These are phyloP conservation scores for Mrakia hoshinonis DNA, from an alignment of 768 basidiomycete genomes.

Conservation along the genomic window DNA sequence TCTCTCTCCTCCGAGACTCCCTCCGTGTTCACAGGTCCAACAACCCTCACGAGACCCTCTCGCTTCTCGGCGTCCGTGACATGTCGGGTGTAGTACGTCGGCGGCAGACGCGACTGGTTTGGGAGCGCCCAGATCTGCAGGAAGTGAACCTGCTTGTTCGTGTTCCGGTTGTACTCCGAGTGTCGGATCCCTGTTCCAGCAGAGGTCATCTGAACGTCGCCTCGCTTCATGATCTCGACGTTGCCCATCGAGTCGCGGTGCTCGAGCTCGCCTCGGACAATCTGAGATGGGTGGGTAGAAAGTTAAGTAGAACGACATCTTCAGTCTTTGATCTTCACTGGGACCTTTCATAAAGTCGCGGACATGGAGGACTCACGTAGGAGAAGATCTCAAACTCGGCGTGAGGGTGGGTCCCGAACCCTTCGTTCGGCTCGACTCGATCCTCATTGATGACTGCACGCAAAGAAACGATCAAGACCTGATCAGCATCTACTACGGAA, in stretches of 20 bases:
- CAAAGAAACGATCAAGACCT: neutral
- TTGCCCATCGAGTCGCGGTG: conserved; percentile 87
- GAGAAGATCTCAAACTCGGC: conserved; percentile 25
- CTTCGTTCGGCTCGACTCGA: conserved; percentile 62
- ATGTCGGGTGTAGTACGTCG: conserved; percentile 79
- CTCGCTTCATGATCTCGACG: conserved; percentile 75
- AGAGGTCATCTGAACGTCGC: conserved; percentile 52
- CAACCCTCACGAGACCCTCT: conserved; percentile 61
- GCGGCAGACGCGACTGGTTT: conserved; percentile 47
- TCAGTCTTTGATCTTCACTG: neutral
- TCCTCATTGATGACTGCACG: conserved; percentile 67
- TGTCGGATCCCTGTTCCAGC: conserved; percentile 80
- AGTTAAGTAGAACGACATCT: neutral
- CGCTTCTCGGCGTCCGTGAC: conserved; percentile 75
- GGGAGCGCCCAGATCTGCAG: conserved; percentile 58
- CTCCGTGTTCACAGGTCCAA: conserved; percentile 58
- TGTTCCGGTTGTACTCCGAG: conserved; percentile 30
- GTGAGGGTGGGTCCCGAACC: conserved; percentile 58
- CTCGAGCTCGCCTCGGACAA: conserved; percentile 41
- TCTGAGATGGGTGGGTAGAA: neutral
- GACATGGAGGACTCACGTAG: conserved; percentile 6
- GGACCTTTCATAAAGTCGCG: neutral
- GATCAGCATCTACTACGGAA: neutral
- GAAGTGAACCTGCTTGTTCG: conserved; percentile 11
- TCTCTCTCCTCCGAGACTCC: conserved; percentile 59